phyloP scores from a whole-genome alignment of 495 filamentous ascomycete species.

The Chaetomium fimeti region DNA sequence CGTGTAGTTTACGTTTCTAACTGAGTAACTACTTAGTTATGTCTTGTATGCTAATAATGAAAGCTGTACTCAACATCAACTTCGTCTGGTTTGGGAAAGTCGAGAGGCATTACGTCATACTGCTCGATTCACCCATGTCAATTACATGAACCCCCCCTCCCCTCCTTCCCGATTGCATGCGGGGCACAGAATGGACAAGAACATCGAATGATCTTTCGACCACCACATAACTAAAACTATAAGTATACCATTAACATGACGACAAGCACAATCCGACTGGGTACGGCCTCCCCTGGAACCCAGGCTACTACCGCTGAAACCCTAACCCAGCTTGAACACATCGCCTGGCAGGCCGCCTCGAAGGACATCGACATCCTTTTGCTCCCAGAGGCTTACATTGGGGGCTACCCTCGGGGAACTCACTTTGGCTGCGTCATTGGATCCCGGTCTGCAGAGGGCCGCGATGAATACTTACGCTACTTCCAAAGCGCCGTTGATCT shows the following conservation, averaged over 20 bases:
- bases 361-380: slow-evolving; percentile 72
- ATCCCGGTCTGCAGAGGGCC: slow-evolving; percentile 61
- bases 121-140: too few species aligned
- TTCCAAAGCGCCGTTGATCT: slow-evolving; percentile 78
- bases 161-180: not conserved
- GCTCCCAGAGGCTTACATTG: slow-evolving; percentile 91
- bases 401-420: slow-evolving; percentile 86
- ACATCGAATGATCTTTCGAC: not conserved
- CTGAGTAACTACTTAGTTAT: too few species aligned
- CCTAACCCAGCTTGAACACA: slow-evolving; percentile 59
- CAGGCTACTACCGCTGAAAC: slow-evolving; percentile 62
- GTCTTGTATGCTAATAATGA: too few species aligned
- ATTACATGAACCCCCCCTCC: too few species aligned
- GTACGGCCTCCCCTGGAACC: slow-evolving; percentile 74
- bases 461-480: slow-evolving; percentile 82
- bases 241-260: slow-evolving; percentile 6
- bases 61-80: too few species aligned
- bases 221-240: not conserved
- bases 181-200: not conserved
- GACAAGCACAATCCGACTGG: slow-evolving; percentile 59
- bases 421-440: slow-evolving; percentile 75
- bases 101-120: too few species aligned
- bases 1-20: too few species aligned
- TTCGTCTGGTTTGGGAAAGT: too few species aligned
- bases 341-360: slow-evolving; percentile 51